Percentiles rank a stretch among this genome's conserved stretches.
Evolutionary conservation across 2,329 filamentous ascomycete genomes (phyloP).

Genomic region (Magnaporthiopsis rhizophila): DNA sequence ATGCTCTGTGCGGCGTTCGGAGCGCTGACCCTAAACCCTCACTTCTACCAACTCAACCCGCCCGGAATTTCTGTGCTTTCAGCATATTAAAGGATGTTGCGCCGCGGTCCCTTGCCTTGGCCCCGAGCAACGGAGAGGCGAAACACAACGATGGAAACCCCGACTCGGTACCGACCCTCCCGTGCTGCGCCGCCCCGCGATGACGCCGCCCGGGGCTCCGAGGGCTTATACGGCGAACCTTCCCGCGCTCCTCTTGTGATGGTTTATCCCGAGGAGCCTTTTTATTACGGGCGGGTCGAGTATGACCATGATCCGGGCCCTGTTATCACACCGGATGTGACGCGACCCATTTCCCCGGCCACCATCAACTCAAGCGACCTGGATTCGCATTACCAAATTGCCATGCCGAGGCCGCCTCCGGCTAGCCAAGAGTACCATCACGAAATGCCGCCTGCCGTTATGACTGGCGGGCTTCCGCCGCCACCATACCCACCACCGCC

Average conservation of each 20-base stretch:
- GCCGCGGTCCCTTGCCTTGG: too few species aligned
- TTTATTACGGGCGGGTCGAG: slow-evolving; percentile 26
- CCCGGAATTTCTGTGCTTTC: too few species aligned
- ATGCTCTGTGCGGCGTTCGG: too few species aligned
- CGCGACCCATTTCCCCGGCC: slow-evolving; percentile 31
- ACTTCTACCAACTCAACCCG: too few species aligned
- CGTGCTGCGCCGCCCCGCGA: too few species aligned
- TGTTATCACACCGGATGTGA: slow-evolving; percentile 18
- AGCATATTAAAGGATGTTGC: too few species aligned
- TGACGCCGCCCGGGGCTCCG: too few species aligned
- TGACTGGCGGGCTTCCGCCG: slow-evolving; percentile 15
- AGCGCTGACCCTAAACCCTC: too few species aligned
- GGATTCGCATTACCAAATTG: slow-evolving; percentile 28
- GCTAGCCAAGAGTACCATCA: slow-evolving; percentile 26
- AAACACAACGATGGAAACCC: too few species aligned
- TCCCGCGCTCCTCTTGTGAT: slow-evolving; percentile 20
- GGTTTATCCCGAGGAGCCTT: slow-evolving; percentile 24
- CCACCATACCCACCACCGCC: slow-evolving; percentile 20
- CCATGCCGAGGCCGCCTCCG: slow-evolving; percentile 25
- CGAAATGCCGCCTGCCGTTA: slow-evolving; percentile 20
- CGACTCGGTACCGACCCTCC: too few species aligned
- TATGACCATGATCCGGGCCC: slow-evolving; percentile 20
- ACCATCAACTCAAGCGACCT: slow-evolving; percentile 15
- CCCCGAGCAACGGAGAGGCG: too few species aligned
- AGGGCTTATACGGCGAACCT: too few species aligned